These are phyloP conservation scores for Saposhnikovia divaricata DNA, from an alignment of 129 eudicot genomes.

Conservation along the genomic window DNA sequence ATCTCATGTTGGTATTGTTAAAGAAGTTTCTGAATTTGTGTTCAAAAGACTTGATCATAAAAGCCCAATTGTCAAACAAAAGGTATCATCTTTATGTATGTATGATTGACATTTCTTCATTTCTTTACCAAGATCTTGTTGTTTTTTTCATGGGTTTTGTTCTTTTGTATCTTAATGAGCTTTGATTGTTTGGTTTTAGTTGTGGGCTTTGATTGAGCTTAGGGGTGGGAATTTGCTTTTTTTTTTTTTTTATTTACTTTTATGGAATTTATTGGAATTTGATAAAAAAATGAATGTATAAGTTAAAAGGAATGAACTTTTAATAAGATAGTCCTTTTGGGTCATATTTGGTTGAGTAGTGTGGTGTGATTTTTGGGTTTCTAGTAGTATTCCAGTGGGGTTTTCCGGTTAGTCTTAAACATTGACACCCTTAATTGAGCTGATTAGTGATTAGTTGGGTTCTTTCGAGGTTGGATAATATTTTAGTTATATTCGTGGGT, in stretches of 20 bases:
- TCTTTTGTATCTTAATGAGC: no score
- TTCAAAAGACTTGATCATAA: constrained; percentile 85
- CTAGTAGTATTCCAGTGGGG: neutral
- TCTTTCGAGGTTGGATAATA: neutral
- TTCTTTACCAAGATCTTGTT: neutral
- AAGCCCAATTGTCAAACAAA: constrained; percentile 83
- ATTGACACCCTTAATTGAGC: neutral
- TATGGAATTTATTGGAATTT: no score
- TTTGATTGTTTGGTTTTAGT: neutral
- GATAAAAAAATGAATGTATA: no score
- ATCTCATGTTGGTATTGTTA: constrained; percentile 68
- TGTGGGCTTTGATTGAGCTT: neutral
- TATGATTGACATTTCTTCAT: neutral
- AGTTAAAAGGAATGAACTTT: neutral
- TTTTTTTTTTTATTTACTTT: no score
- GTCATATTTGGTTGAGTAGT: no score
- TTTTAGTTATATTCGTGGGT: neutral
- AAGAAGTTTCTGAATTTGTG: constrained; percentile 64
- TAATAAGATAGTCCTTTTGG: no score
- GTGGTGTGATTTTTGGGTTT: neutral
- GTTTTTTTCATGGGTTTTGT: neutral
- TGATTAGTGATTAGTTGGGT: neutral
- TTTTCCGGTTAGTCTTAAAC: neutral
- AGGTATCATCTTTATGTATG: constrained; percentile 28
- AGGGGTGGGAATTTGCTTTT: neutral